These are phyloP conservation scores for Penicillium soppii DNA, from an alignment of 495 filamentous ascomycete species.

Conservation along the genomic window DNA sequence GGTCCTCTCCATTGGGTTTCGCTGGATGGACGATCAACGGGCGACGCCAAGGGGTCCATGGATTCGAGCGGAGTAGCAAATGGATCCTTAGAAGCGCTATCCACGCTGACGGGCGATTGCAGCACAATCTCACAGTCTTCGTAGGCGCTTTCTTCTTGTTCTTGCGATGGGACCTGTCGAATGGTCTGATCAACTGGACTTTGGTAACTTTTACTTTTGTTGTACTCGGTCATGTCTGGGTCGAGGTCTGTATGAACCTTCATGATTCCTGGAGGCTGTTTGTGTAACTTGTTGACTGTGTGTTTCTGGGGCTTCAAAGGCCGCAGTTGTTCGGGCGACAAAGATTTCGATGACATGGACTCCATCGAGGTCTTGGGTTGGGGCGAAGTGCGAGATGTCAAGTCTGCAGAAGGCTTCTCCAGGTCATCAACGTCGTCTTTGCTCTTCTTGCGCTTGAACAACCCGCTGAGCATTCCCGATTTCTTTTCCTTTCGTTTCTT, in stretches of 20 bases:
- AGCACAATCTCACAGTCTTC: conserved; percentile 16
- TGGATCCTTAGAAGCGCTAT: conserved; percentile 28
- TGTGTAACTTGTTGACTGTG: conserved; percentile 14
- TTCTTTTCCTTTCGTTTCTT: conserved; percentile 93
- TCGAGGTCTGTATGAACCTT: conserved; percentile 7
- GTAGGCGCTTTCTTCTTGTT: conserved; percentile 21
- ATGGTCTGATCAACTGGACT: conserved; percentile 31
- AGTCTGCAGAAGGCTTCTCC: conserved; percentile 61
- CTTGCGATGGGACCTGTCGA: conserved; percentile 40
- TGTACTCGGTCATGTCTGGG: conserved; percentile 14
- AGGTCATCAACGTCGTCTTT: conserved; percentile 65
- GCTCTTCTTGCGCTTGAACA: conserved; percentile 90
- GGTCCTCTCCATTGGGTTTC: conserved; percentile 22
- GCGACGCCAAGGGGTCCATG: conserved; percentile 23
- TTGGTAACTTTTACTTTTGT: conserved; percentile 10
- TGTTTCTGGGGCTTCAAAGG: conserved; percentile 1
- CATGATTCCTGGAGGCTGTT: conserved; percentile 14
- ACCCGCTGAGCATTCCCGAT: conserved; percentile 82
- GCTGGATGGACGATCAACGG: conserved; percentile 28
- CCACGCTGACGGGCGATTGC: conserved; percentile 18
- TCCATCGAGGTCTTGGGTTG: conserved; percentile 54
- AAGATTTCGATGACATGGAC: conserved; percentile 33
- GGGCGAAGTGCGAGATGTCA: conserved; percentile 48
- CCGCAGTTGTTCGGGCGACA: conserved; percentile 32
- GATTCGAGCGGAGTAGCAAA: conserved; percentile 22